Evolutionary conservation across 345 rosid genomes (phyloP).

Genomic region (Linum lewisii): DNA sequence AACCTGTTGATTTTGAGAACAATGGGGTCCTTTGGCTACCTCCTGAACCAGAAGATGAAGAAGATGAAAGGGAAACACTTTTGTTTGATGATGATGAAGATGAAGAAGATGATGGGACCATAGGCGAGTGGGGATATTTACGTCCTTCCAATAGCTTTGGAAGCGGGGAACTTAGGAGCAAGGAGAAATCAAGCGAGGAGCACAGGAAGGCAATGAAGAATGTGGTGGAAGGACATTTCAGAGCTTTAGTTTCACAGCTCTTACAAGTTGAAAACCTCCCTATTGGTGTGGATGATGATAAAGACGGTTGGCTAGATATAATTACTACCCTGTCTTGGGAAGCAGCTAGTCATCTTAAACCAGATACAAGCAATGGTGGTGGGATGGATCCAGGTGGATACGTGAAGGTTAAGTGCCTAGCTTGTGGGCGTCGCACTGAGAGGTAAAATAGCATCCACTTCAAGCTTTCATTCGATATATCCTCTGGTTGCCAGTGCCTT

Average conservation of each 20-base stretch:
- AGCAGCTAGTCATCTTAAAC: conserved; percentile 88
- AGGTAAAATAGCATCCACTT: conserved; percentile 38
- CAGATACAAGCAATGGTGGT: conserved; percentile 87
- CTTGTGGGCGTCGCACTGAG: conserved; percentile 72
- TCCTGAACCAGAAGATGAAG: conserved; percentile 97
- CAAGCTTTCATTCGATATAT: too few relatives aligned
- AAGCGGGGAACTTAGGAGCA: conserved; percentile 56
- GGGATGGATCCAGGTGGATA: conserved; percentile 99
- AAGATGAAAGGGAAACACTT: conserved; percentile 72
- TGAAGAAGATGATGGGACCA: conserved; percentile 43
- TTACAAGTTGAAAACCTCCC: conserved; percentile 81
- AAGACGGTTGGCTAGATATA: conserved; percentile 83
- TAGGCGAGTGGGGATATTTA: conserved; percentile 82
- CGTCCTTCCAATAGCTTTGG: conserved; percentile 62
- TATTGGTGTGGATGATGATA: conserved; percentile 45
- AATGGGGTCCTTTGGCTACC: conserved; percentile 88
- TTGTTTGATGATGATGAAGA: conserved; percentile 60
- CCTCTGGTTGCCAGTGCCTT: not conserved
- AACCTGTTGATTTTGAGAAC: conserved; percentile 86
- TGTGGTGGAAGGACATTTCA: conserved; percentile 91
- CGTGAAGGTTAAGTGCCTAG: conserved; percentile 94
- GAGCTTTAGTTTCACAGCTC: conserved; percentile 87
- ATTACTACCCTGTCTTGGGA: conserved; percentile 93
- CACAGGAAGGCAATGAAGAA: conserved; percentile 76
- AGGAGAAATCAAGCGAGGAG: conserved; percentile 64